Base-by-base conservation (phyloP, 164 flowering plant genomes). In the Berberis thunbergii region DNA sequence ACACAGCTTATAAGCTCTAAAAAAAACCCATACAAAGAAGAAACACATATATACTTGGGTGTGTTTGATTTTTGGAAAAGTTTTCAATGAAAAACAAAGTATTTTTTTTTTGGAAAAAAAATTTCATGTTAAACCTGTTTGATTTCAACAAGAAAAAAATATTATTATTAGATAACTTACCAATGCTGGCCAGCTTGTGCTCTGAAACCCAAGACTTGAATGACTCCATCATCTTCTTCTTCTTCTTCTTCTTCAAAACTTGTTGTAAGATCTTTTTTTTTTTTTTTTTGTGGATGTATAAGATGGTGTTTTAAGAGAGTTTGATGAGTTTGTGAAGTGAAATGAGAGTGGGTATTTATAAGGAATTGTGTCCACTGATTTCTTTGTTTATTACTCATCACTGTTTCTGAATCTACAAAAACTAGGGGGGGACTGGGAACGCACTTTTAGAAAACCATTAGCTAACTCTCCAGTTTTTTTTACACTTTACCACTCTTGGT, bases 171-270 rank as follows among this genome's bases (percentile, higher is more conserved):
- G 7, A 5, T 13, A 26, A 45, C 54, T 46, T 61, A 86, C 96
- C 92, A 73, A 86, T 74, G 80, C 85, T 86, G 60, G 86, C 72
- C 69, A 90, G 97, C 80, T 90, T 90, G 86, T 90, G 86, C 26
- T 86, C 77, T 38, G 86, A 69, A 68, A 90, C 73, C 97, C 97
- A 87, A 1, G 83, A 69, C 67, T 79, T 79, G 57, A 84, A 1
- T 9, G 57, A 68, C 4, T 62, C 62, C 66, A 68, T 56, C 45
- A 39, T 48, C 43, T 45, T 50, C 3, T 3, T 26, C 13, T 10
- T 59, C 2, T 59, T 10, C 12, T n/a, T n/a, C 26, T 26, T 26
- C 26, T 26, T 26, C 26, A 26, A 26, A 26, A 26, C 26, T 26
- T 26, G 26, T 26, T 26, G 26, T 26, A 26, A 26, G 26, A 26